phyloP scores from a whole-genome alignment of 352 stramenopile genomes.

The Peronospora destructor region DNA sequence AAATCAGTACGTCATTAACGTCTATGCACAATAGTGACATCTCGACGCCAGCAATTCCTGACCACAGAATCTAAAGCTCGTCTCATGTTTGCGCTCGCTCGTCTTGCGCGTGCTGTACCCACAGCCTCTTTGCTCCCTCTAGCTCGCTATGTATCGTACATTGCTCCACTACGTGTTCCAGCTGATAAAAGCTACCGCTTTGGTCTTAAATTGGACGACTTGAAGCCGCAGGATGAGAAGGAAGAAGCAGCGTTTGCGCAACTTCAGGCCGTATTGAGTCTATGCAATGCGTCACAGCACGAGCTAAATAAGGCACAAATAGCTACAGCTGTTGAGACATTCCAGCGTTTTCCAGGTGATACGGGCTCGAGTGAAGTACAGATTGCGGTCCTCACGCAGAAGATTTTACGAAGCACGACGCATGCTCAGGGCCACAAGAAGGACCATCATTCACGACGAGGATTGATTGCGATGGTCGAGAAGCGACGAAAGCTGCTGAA shows the following conservation, averaged over 20 bases:
- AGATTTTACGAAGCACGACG: conserved; percentile 70
- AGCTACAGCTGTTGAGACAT: conserved; percentile 71
- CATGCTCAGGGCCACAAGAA: conserved; percentile 81
- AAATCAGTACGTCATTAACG: too few relatives aligned
- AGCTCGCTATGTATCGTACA: conserved; percentile 46
- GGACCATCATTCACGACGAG: conserved; percentile 81
- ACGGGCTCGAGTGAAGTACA: conserved; percentile 83
- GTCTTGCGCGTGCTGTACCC: conserved; percentile 16
- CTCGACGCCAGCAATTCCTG: conserved; percentile 10
- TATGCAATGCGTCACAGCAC: conserved; percentile 72
- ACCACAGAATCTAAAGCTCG: conserved; percentile 1
- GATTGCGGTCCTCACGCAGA: conserved; percentile 80
- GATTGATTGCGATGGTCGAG: conserved; percentile 80
- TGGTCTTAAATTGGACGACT: conserved; percentile 47
- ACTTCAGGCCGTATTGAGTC: conserved; percentile 63
- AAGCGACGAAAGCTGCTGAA: conserved; percentile 83
- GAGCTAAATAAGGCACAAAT: conserved; percentile 82
- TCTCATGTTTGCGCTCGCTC: conserved; percentile 39
- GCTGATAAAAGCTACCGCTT: conserved; percentile 59
- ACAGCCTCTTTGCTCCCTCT: neutral
- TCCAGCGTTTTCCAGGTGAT: conserved; percentile 82
- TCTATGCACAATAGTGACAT: neutral
- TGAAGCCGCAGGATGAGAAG: conserved; percentile 35
- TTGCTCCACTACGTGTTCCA: conserved; percentile 50
- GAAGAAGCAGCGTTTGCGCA: conserved; percentile 40